Conservation (phyloP, 345 rosid genomes). For the Hibiscus syriacus region DNA sequence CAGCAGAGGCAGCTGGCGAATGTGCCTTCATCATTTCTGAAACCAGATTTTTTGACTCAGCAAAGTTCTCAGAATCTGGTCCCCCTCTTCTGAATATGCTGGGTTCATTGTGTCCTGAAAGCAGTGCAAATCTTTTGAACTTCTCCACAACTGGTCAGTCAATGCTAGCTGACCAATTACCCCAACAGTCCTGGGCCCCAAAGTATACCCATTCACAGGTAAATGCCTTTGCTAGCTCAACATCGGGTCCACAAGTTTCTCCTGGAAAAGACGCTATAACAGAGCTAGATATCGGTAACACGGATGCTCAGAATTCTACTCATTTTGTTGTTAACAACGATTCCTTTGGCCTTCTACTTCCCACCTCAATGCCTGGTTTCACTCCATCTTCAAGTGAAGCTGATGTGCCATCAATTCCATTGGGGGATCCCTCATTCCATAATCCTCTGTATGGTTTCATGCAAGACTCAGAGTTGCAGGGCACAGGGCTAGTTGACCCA, state of each 20-base stretch:
- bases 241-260: conserved; percentile 39
- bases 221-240: conserved; percentile 38
- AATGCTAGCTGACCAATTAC: conserved; percentile 37
- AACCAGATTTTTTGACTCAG: conserved; percentile 37
- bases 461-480: conserved; percentile 60
- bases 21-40: conserved; percentile 46
- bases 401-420: conserved; percentile 49
- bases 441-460: conserved; percentile 45
- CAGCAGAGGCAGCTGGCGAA: conserved; percentile 44
- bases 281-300: conserved; percentile 33
- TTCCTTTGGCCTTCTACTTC: conserved; percentile 56
- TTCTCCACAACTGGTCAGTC: conserved; percentile 54
- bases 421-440: conserved; percentile 48
- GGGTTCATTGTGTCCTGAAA: conserved; percentile 39
- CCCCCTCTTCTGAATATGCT: conserved; percentile 34
- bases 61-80: conserved; percentile 33
- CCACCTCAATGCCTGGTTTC: conserved; percentile 44
- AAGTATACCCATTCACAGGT: conserved; percentile 37
- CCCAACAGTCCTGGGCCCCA: conserved; percentile 41
- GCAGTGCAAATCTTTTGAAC: conserved; percentile 39
- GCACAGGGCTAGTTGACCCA: conserved; percentile 41
- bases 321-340: conserved; percentile 48
- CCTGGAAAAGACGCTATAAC: conserved; percentile 35
- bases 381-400: conserved; percentile 32
- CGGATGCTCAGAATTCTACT: conserved; percentile 33